Base-by-base conservation (phyloP, 2,329 filamentous ascomycete species). In the Penicillium sp. region DNA sequence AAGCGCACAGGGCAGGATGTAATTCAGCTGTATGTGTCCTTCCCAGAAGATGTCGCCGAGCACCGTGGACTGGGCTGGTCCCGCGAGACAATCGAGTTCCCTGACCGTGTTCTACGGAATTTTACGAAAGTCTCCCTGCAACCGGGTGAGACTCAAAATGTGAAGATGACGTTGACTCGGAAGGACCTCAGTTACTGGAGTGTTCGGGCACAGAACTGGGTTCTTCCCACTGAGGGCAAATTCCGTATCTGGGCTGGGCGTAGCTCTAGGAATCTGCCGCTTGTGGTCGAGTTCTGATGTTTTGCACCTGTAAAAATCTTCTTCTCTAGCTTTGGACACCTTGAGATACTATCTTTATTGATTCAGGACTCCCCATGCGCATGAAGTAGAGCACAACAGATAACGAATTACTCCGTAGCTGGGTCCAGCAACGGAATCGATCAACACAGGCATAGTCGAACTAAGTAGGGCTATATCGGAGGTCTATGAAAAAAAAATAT, bases 131-230 rank as follows among this genome's bases (percentile, higher is more conserved):
- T 89, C 2, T 69, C 74, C 26, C 70, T 91, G 14, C 74, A 78
- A 4, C 76, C 79, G 0, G 84, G 83, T 0, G 76, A 84, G 65
- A 79, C 71, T 3, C 70, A 72, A 53, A 78, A 72, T 0, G 80
- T 90, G 0, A 76, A 78, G 18, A 78, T 91, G 62, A 73, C 76
- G 0, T 62, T 91, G 52, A 88, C 81, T 7, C 80, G 88, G 53
- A 83, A 86, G 63, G 88, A 91, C 66, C 53, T 91, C 51, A 90
- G 87, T 60, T 86, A 89, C 42, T 91, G 88, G 88, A 86, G 88
- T 66, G 80, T 84, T 0, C 70, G 75, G 6, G 68, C 74, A 38
- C 87, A 90, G 74, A 89, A 90, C 60, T 91, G 88, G 88, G 79
- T 84, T 1, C 77, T 86, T 70, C 79, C 82, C 1, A 70, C 67